Conservation (phyloP, 345 rosid genomes). For the Eucalyptus cloeziana region DNA sequence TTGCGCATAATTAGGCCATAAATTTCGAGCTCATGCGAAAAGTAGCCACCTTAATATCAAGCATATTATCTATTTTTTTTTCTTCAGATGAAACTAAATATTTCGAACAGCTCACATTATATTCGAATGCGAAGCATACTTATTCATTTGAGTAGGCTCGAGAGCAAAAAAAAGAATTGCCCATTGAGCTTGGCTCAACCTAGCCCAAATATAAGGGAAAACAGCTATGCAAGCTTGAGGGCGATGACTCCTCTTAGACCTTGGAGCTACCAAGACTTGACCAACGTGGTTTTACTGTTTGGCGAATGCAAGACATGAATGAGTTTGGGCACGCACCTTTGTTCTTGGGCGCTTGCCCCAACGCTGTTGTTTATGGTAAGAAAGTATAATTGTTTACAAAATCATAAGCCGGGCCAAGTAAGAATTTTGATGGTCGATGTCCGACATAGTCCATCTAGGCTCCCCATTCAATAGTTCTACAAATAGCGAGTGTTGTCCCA, state of each 20-base stretch:
- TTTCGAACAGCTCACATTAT: rapidly evolving
- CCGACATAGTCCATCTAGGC: rapidly evolving
- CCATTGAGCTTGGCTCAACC: not conserved
- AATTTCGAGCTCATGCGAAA: not conserved
- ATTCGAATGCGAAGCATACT: not conserved
- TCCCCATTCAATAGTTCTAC: no score
- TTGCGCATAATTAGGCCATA: not conserved
- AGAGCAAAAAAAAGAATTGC: not conserved
- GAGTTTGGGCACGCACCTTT: no score
- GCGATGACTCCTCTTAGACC: not conserved
- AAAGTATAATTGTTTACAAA: no score
- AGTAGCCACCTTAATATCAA: not conserved
- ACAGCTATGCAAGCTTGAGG: not conserved
- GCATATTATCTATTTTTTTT: no score
- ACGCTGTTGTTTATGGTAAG: no score
- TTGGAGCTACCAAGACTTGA: not conserved
- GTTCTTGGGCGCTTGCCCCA: no score
- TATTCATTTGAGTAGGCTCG: not conserved
- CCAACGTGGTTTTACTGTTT: not conserved
- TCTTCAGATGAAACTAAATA: not conserved
- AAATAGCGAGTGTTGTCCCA: no score
- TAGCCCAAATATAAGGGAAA: not conserved
- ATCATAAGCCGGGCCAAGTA: no score
- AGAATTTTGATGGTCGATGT: no score
- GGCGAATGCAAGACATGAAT: not conserved